A percentile compares a stretch with the other conserved stretches of the same genome.
Conservation (phyloP, 176 grass and related monocot genomes). For the Alopecurus myosuroides region DNA sequence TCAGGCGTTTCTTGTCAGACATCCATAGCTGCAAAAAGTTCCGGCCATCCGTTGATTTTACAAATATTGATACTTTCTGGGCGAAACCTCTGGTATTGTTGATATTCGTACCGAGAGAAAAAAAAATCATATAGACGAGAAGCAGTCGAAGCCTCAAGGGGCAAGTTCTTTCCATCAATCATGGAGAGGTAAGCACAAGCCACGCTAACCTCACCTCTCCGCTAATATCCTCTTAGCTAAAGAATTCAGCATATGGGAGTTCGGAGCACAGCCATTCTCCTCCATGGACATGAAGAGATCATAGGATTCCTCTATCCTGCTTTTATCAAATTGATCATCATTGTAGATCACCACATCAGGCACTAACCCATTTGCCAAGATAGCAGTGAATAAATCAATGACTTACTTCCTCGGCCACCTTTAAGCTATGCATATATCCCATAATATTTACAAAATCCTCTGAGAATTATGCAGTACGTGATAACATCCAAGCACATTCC, state of each 20-base stretch:
- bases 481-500: background rate
- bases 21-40: background rate
- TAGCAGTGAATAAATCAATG: background rate
- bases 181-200: background rate
- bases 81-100: background rate
- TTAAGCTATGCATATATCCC: background rate
- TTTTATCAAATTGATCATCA: background rate
- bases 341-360: background rate
- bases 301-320: background rate
- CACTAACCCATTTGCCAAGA: background rate
- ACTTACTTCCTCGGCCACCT: background rate
- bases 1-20: background rate
- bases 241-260: background rate
- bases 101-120: background rate
- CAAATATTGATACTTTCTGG: background rate
- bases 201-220: background rate
- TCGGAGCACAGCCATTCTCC: background rate
- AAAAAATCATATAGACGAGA: too few relatives aligned
- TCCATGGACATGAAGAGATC: background rate
- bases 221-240: background rate
- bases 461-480: background rate
- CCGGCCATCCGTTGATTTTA: background rate
- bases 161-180: background rate
- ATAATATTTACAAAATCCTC: background rate
- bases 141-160: background rate